Evolutionary conservation across 352 stramenopile species (phyloP).

Genomic region (Phytophthora tentaculata): DNA sequence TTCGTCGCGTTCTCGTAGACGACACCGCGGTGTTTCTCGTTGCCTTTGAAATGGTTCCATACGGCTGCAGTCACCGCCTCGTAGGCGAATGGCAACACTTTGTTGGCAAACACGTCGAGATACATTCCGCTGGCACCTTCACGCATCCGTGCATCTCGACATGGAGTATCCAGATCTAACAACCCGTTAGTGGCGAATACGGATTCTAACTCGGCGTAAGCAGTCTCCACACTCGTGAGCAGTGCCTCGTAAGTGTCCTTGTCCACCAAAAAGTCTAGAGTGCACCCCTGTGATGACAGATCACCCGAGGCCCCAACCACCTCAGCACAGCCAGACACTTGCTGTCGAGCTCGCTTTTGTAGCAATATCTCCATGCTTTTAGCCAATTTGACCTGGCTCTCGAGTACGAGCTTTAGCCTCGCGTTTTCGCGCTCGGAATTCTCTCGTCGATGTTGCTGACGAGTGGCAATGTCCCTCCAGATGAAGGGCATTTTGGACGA

Average conservation of each 20-base stretch:
- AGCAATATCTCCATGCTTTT: constrained; percentile 56
- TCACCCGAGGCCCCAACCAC: constrained; percentile 21
- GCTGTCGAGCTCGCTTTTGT: constrained; percentile 43
- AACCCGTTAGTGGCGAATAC: constrained; percentile 40
- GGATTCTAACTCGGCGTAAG: constrained; percentile 34
- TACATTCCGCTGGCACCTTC: constrained; percentile 40
- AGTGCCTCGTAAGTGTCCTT: constrained; percentile 41
- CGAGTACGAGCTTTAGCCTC: constrained; percentile 50
- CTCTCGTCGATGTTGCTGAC: constrained; percentile 48
- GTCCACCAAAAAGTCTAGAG: constrained; percentile 38
- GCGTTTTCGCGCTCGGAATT: constrained; percentile 59
- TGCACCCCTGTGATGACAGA: constrained; percentile 26
- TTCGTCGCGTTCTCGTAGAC: constrained; percentile 42
- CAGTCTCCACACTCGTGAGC: constrained; percentile 37
- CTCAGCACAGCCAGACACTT: constrained; percentile 37
- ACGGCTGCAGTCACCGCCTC: constrained; percentile 32
- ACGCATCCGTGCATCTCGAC: constrained; percentile 36
- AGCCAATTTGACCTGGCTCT: constrained; percentile 58
- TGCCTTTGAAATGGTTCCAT: constrained; percentile 45
- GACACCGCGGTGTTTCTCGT: constrained; percentile 36
- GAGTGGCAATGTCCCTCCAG: constrained; percentile 53
- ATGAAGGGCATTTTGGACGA: constrained; percentile 27
- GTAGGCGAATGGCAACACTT: constrained; percentile 39
- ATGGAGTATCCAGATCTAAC: constrained; percentile 28
- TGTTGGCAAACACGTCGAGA: constrained; percentile 46